Percentiles rank a stretch among this genome's conserved stretches.
Evolutionary conservation across 495 filamentous ascomycete genomes (phyloP).

Genomic region (Hypoxylon fragiforme): DNA sequence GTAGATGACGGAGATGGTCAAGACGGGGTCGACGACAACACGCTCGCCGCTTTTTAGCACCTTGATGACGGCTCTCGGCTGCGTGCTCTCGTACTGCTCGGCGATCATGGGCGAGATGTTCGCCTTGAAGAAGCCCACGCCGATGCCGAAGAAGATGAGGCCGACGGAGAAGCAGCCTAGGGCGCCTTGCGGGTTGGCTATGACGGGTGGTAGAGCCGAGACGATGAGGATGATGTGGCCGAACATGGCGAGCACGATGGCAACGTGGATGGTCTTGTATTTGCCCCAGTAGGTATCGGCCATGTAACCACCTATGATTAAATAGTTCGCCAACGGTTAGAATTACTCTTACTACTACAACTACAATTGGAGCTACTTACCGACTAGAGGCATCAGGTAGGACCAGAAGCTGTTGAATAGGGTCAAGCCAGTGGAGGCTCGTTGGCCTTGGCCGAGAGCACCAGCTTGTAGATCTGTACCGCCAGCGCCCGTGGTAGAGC

Average conservation of each 20-base stretch:
- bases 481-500: conserved; percentile 63
- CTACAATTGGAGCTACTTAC: conserved; percentile 35
- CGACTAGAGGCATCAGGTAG: conserved; percentile 68
- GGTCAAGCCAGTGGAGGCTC: conserved; percentile 64
- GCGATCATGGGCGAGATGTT: conserved; percentile 65
- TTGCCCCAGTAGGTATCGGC: conserved; percentile 75
- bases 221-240: conserved; percentile 69
- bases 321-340: conserved; percentile 10
- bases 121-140: conserved; percentile 67
- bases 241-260: conserved; percentile 60
- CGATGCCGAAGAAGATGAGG: conserved; percentile 66
- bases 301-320: conserved; percentile 60
- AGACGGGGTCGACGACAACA: conserved; percentile 69
- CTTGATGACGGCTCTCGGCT: conserved; percentile 44
- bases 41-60: conserved; percentile 59
- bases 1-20: conserved; percentile 64
- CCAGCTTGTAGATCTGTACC: conserved; percentile 57
- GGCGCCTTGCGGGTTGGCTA: conserved; percentile 54
- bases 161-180: conserved; percentile 64
- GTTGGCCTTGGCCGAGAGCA: conserved; percentile 68
- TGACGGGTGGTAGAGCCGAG: conserved; percentile 64
- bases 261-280: conserved; percentile 66
- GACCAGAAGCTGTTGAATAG: conserved; percentile 77
- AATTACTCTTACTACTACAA: neutral
- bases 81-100: conserved; percentile 54